phyloP scores from a whole-genome alignment of 495 filamentous ascomycete species.

The Cercophora newfieldiana region DNA sequence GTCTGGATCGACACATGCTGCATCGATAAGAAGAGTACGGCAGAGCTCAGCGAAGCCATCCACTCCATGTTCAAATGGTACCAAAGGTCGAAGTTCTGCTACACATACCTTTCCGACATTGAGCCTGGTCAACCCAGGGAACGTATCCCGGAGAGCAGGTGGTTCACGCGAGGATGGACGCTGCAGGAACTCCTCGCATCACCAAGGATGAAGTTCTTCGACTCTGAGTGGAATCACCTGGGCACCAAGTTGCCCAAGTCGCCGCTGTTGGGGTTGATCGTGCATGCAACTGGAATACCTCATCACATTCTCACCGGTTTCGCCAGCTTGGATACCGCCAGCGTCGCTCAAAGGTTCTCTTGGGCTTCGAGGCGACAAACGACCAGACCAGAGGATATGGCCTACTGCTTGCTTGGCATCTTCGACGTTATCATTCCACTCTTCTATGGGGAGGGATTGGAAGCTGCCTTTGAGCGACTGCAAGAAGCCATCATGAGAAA shows the following conservation, averaged over 20 bases:
- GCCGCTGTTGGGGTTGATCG: neutral
- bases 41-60: slow-evolving; percentile 41
- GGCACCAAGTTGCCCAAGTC: slow-evolving; percentile 19
- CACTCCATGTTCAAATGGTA: slow-evolving; percentile 50
- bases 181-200: slow-evolving; percentile 45
- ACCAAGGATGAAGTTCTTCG: slow-evolving; percentile 31
- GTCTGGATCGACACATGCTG: slow-evolving; percentile 45
- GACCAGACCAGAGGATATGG: slow-evolving; percentile 21
- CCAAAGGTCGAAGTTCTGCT: slow-evolving; percentile 29
- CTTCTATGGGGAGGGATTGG: slow-evolving; percentile 19
- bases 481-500: slow-evolving; percentile 22
- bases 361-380: slow-evolving; percentile 22
- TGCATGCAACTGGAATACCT: slow-evolving; percentile 12
- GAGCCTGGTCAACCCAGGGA: neutral
- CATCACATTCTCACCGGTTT: slow-evolving; percentile 16
- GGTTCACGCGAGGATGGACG: no score
- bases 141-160: slow-evolving; percentile 24
- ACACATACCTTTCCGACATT: slow-evolving; percentile 29
- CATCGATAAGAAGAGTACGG: slow-evolving; percentile 41
- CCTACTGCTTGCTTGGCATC: slow-evolving; percentile 26
- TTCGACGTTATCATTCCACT: slow-evolving; percentile 21
- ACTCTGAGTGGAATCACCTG: slow-evolving; percentile 28
- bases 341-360: slow-evolving; percentile 20
- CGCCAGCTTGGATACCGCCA: neutral
- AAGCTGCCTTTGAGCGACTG: slow-evolving; percentile 20